Base-by-base conservation (phyloP, 305 asterid genomes). In the Coffea humblotiana region DNA sequence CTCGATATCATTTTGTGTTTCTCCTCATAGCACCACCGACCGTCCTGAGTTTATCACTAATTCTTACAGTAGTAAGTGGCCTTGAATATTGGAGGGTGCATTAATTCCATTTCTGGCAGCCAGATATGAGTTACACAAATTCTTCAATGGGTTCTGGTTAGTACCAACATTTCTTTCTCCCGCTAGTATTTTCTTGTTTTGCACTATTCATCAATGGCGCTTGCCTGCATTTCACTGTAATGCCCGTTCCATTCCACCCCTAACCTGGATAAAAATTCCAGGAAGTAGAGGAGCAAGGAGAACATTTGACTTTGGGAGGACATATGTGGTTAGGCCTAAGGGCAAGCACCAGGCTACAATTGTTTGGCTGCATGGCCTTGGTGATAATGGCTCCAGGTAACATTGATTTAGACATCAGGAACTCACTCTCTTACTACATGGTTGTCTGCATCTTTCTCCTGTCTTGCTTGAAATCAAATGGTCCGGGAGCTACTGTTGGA, bases 311-410 rank as follows among this genome's bases (percentile, higher is more conserved):
- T 96, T 92, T 79, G 99, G 99, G 85, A 90, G 98, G 88, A 94
- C 98, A 29, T 96, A 96, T 87, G 99, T 96, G 73, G 97, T 96
- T 75, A 94, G 91, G 95, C 99, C 99, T 79, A 92, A 89, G 83
- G 99, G 99, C 67, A 94, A 92, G 80, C 99, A 96, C 86, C 98
- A 92, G 85, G 98, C 98, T 79, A 96, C 99, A 21, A 86, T 96
- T 58, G 97, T 96, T 86, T 96, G 99, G 99, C 82, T 96, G 92
- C 99, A 96, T 90, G 99, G 98, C 79, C 98, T 96, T 71, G 97
- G 98, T 78, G 99, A 96, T 90, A 94, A 94, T 85, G 99, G 98
- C 89, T 94, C 99, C 73, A 96, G 99, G 99, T 92, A 88, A 76
- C 77, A 67, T 54, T 7, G 60, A n/a, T 77, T 58, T 54, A 23